These are phyloP conservation scores for Mortierella sp. DNA, from an alignment of 371 early-diverging fungal species.

Conservation along the genomic window DNA sequence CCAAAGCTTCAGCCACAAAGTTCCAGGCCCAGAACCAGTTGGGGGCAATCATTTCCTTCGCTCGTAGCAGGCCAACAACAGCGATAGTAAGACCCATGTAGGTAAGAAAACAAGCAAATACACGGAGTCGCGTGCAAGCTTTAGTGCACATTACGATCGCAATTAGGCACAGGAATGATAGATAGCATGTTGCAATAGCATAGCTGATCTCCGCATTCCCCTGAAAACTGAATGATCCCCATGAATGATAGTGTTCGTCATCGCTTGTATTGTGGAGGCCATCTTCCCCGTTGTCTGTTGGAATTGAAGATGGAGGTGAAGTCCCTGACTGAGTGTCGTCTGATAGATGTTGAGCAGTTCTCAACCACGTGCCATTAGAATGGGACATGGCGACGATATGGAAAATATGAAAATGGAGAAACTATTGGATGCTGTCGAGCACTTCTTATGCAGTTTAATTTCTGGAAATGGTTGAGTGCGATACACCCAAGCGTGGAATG, in stretches of 20 bases:
- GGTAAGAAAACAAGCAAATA: conserved; percentile 30
- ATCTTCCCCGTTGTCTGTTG: no score
- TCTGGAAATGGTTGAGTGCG: neutral
- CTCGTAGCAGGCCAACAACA: conserved; percentile 25
- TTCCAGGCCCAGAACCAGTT: conserved; percentile 52
- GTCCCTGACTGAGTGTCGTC: neutral
- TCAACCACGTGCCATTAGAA: no score
- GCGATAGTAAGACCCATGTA: conserved; percentile 39
- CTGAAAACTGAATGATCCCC: no score
- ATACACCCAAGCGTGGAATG: neutral
- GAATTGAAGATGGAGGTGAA: neutral
- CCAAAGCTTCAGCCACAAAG: conserved; percentile 28
- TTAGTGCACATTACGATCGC: conserved; percentile 34
- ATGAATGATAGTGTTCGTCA: neutral
- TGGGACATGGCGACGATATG: neutral
- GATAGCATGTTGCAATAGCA: conserved; percentile 28
- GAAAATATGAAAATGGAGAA: no score
- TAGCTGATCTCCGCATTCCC: conserved; percentile 9
- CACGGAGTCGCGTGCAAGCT: conserved; percentile 30
- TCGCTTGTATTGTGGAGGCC: no score
- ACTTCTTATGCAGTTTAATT: neutral
- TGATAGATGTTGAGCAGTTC: no score
- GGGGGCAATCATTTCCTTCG: conserved; percentile 4
- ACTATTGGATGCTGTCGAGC: no score
- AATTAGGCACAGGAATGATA: conserved; percentile 25